Evolutionary conservation across 2,329 filamentous ascomycete genomes (phyloP), one percentile per base, ranked within the genome.

Genomic region (Calonectria multiphialidica): DNA sequence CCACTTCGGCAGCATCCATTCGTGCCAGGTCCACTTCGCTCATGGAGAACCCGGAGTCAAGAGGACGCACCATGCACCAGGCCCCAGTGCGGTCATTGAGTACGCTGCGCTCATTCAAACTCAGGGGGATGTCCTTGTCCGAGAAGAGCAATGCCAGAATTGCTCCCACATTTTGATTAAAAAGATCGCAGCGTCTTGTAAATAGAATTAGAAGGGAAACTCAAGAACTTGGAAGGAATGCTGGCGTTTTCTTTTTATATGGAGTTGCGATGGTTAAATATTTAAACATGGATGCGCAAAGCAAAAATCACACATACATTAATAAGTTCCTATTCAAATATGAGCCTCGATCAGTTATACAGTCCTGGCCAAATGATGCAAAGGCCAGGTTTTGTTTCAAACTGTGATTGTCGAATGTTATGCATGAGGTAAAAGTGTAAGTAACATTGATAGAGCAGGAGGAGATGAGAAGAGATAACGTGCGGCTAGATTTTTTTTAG

Each of bases 71-170:
- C 1, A 28, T 71, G 0, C 63, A 77, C 0, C 71, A 71, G 0
- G n/a, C 33, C 0, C 33, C 69, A 18, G 76, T 70, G 2, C 69
- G 47, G 1, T 75, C 76, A 2, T 69, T 73, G 0, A 73, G 68
- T 1, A 74, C 50, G 35, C 18, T 78, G 6, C 18, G 77, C 44
- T 65, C 73, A 0, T 76, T 78, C 21, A 78, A 78, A 66, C 23
- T 78, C n/a, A 69, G 76, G n/a, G 73, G 67, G 9, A 44, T 78
- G 28, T 66, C 69, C 18, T 44, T 78, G 21, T 66, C 69, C 0
- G 71, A 72, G 1, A 68, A 75, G 16, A 72, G 69, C 3, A 49
- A 72, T 0, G 63, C 57, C 1, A 49, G 74, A 16, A 49, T 16
- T 1, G 5, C 62, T 0, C 47, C 72, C 0, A 71, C 64, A 3